These are phyloP conservation scores for Canavalia ensiformis DNA, from an alignment of 306 rosid species.

Conservation along the genomic window DNA sequence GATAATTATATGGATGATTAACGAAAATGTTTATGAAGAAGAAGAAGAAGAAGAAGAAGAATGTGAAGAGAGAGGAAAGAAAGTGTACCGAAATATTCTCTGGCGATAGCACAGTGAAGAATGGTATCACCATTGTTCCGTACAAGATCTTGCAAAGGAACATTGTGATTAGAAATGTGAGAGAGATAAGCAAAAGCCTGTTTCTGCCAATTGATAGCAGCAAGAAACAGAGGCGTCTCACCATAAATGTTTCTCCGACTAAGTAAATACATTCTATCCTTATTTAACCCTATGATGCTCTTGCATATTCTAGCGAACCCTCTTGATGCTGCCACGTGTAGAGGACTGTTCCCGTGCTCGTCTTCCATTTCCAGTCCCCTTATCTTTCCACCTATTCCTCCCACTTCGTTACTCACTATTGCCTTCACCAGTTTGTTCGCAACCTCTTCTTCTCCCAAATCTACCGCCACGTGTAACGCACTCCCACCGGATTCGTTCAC, in stretches of 20 bases:
- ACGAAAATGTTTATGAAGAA: no score
- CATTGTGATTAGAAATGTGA: neutral
- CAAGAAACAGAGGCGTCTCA: conserved; percentile 47
- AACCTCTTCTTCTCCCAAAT: neutral
- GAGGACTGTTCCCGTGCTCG: conserved; percentile 25
- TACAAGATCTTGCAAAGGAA: conserved; percentile 11
- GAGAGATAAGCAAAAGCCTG: conserved; percentile 40
- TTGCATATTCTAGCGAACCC: conserved; percentile 25
- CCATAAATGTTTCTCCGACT: neutral
- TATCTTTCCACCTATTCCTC: neutral
- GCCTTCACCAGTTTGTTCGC: neutral
- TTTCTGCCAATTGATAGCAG: conserved; percentile 42
- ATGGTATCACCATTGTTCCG: conserved; percentile 43
- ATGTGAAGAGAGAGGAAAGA: no score
- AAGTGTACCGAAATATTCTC: conserved; percentile 45
- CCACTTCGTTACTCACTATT: neutral
- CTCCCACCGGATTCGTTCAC: neutral
- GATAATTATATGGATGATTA: no score
- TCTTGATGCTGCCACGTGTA: conserved; percentile 50
- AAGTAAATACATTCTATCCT: conserved; percentile 29
- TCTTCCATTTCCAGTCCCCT: neutral
- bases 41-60: no score
- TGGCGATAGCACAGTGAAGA: conserved; percentile 43
- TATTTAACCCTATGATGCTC: neutral
- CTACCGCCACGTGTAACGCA: conserved; percentile 39